Conservation (phyloP, 495 filamentous ascomycete species). For the Hyphodiscus hymeniophilus region DNA sequence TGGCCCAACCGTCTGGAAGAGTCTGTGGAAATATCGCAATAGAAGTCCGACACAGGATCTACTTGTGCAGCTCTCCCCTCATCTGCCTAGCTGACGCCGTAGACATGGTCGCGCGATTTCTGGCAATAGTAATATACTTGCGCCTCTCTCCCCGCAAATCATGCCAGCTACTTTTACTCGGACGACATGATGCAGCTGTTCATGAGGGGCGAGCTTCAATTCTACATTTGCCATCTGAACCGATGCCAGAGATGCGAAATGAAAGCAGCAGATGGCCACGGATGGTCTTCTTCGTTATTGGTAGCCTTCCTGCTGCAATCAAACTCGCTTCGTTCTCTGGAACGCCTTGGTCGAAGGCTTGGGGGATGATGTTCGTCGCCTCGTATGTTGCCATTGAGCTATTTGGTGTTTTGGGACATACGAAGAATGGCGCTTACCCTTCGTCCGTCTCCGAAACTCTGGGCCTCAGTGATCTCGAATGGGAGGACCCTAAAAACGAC, state of each 20-base stretch:
- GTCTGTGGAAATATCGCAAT: neutral
- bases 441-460: no score
- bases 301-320: constrained; percentile 6
- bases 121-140: neutral
- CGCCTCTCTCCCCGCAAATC: neutral
- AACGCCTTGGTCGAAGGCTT: neutral
- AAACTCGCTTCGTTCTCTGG: constrained; percentile 3
- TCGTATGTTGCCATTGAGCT: neutral
- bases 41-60: neutral
- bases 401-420: neutral
- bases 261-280: neutral
- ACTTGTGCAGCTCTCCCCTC: neutral
- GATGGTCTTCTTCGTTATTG: constrained; percentile 1
- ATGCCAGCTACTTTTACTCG: neutral
- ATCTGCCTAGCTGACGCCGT: neutral
- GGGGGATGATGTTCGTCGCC: constrained; percentile 1
- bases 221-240: neutral
- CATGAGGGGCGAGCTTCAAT: neutral
- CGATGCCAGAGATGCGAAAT: neutral
- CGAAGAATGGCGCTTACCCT: no score
- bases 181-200: no score
- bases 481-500: no score
- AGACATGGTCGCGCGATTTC: no score
- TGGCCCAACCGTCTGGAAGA: no score
- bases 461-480: no score